phyloP scores from a whole-genome alignment of 2,329 filamentous ascomycete species.

The Clarireedia homoeocarpa region DNA sequence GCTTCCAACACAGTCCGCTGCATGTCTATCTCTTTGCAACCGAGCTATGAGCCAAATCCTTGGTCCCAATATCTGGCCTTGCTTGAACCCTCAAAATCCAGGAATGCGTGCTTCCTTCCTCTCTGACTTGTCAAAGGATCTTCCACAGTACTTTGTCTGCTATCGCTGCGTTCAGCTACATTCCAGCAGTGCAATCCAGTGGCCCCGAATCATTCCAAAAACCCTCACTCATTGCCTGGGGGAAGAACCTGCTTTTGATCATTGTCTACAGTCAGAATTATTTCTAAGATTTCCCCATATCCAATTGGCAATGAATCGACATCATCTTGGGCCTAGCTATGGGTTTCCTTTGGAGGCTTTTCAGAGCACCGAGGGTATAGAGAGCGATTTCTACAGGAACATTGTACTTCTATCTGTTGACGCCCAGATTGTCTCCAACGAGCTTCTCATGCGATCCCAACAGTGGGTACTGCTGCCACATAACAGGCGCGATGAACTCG shows the following conservation, averaged over 20 bases:
- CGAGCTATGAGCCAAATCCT: not conserved
- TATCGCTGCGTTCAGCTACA: not conserved
- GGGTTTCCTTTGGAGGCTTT: not conserved
- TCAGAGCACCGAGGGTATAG: not conserved
- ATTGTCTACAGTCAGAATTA: not conserved
- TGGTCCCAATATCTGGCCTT: not conserved
- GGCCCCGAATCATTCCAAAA: not conserved
- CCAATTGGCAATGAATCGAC: not conserved
- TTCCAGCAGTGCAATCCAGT: not conserved
- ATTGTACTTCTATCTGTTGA: not conserved
- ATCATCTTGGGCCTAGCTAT: not conserved
- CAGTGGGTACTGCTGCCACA: slow-evolving; percentile 13
- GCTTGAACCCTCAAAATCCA: not conserved
- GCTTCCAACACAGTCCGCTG: not conserved
- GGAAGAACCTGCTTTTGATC: not conserved
- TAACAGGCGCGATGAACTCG: slow-evolving; percentile 9
- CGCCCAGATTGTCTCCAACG: not conserved
- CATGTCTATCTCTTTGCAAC: not conserved
- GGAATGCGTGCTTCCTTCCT: not conserved
- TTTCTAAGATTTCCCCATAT: not conserved
- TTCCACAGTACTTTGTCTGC: slow-evolving; percentile 4
- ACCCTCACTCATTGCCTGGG: no score
- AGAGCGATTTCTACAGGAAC: not conserved
- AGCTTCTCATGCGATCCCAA: slow-evolving; percentile 15
- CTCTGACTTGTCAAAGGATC: slow-evolving; percentile 3